Evolutionary conservation across 2,329 filamentous ascomycete species (phyloP).

Genomic region (Diaporthe nobilis): DNA sequence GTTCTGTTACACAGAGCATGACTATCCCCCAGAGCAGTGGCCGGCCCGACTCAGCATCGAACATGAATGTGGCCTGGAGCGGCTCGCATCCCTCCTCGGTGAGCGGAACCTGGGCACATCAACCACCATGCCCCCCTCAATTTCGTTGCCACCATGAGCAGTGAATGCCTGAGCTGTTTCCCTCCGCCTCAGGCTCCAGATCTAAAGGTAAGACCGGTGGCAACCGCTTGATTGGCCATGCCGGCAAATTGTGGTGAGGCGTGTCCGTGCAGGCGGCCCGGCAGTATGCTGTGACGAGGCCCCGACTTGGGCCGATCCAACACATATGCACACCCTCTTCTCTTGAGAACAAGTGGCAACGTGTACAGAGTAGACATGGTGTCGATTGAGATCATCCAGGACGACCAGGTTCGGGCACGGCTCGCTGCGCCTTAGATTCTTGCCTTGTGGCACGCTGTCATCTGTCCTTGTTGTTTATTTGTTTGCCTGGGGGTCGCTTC

Average conservation of each 20-base stretch:
- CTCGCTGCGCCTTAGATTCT: neutral
- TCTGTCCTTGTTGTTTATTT: neutral
- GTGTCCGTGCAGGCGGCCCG: slow-evolving; percentile 17
- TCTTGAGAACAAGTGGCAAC: neutral
- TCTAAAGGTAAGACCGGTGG: neutral
- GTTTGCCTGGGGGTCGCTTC: slow-evolving; percentile 16
- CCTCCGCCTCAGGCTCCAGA: slow-evolving; percentile 15
- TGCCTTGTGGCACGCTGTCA: neutral
- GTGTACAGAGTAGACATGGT: neutral
- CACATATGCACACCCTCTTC: slow-evolving; percentile 15
- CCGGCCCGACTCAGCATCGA: neutral
- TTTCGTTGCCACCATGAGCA: neutral
- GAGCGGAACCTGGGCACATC: neutral
- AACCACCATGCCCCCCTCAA: neutral
- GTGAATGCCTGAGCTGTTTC: slow-evolving; percentile 11
- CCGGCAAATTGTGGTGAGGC: neutral
- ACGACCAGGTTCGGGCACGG: slow-evolving; percentile 12
- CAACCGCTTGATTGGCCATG: neutral
- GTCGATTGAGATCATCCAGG: neutral
- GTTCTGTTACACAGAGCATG: slow-evolving; percentile 5
- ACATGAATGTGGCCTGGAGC: neutral
- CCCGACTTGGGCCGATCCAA: neutral
- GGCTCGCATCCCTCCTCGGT: neutral
- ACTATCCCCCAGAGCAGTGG: neutral
- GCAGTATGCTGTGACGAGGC: neutral